phyloP scores from a whole-genome alignment of 495 filamentous ascomycete species.

The Neurospora pannonica region DNA sequence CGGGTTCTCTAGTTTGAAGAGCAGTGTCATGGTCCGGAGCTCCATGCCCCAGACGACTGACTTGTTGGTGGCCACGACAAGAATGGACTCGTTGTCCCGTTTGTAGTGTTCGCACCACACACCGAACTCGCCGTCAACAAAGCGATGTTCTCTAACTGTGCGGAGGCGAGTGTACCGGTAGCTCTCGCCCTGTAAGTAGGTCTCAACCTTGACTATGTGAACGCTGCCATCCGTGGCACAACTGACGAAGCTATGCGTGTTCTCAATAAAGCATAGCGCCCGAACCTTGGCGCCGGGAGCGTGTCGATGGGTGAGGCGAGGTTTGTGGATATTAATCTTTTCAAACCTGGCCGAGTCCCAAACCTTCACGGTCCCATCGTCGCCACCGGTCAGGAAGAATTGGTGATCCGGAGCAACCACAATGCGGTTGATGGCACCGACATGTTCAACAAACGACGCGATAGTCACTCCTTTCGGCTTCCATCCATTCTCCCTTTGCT shows the following conservation, averaged over 20 bases:
- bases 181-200: constrained; percentile 45
- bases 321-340: constrained; percentile 75
- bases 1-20: constrained; percentile 79
- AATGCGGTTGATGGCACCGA: constrained; percentile 70
- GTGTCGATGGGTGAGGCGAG: constrained; percentile 80
- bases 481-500: constrained; percentile 51
- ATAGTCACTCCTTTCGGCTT: constrained; percentile 75
- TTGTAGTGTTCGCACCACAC: constrained; percentile 92
- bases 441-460: constrained; percentile 82
- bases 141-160: constrained; percentile 68
- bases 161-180: constrained; percentile 70
- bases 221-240: constrained; percentile 86
- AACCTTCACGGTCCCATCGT: constrained; percentile 84
- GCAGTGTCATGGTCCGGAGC: constrained; percentile 72
- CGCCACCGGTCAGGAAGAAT: constrained; percentile 90
- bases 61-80: constrained; percentile 79
- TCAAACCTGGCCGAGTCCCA: constrained; percentile 91
- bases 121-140: constrained; percentile 65
- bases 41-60: constrained; percentile 77
- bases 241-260: constrained; percentile 86
- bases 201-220: constrained; percentile 80
- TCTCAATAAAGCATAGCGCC: constrained; percentile 80
- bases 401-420: constrained; percentile 79
- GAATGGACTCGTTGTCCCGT: constrained; percentile 64
- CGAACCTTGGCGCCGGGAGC: constrained; percentile 59